Base-by-base conservation (phyloP, 129 eudicot genomes). In the Solidago caesia region DNA sequence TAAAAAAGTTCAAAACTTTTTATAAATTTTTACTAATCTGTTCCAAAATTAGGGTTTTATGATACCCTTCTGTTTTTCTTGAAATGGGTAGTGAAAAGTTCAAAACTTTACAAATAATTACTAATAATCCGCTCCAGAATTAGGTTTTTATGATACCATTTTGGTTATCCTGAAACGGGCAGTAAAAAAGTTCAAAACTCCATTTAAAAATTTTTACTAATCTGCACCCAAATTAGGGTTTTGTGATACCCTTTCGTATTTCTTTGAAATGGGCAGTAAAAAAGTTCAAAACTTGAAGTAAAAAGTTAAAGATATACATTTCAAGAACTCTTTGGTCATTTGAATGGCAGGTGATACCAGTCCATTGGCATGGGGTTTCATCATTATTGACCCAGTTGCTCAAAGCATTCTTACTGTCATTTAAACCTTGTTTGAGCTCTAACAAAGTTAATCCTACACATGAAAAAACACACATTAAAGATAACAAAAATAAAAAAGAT, bases 321-420 rank as follows among this genome's bases (percentile, higher is more conserved):
- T 87, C 78, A 29, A 74, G 29, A 71, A 94, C 98, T 74, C 85
- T 87, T 39, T 88, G 87, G 82, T 88, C 97, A 60, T 65, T 78
- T 8, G 86, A 87, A 84, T 87, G 66, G 82, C 98, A 94, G 80
- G 97, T 74, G 63, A 94, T 84, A 55, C 98, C 98, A 85, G 87
- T 86, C 98, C 98, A 94, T 42, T 71, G 55, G 62, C 98, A 94
- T 9, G 98, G 98, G 73, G 86, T 74, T 66, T 86, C 91, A 68
- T 88, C 98, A 76, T 79, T 71, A 78, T 83, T 87, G 43, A 59
- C 85, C 98, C 98, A 94, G 66, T 94, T 72, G 74, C 86, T 85
- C 47, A 94, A 81, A 77, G 64, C 71, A 61, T 81, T 84, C 62
- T 81, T 88, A 51, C 78, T 94, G 78, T 94, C 98, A 87, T 94